Evolutionary conservation across 1,139 yeast genomes (phyloP).

Genomic region (Blastobotrys indianensis): DNA sequence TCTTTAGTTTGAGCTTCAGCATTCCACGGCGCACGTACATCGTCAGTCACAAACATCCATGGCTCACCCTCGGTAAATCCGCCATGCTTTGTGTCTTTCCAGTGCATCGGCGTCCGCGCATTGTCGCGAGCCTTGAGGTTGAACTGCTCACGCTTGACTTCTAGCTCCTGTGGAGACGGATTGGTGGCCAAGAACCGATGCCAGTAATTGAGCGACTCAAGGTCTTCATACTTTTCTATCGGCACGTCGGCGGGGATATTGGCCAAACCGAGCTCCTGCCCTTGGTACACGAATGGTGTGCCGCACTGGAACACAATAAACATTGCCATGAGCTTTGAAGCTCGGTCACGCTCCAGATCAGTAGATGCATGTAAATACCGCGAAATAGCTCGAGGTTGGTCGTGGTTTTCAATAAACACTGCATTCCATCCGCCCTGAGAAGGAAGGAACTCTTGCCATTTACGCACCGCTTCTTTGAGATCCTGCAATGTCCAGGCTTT

Average conservation of each 20-base stretch:
- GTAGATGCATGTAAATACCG: constrained; percentile 45
- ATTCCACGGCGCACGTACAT: constrained; percentile 44
- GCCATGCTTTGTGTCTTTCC: constrained; percentile 41
- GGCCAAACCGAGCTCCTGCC: constrained; percentile 56
- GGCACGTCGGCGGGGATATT: constrained; percentile 45
- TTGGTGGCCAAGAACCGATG: constrained; percentile 30
- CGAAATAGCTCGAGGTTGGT: constrained; percentile 49
- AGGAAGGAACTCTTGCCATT: constrained; percentile 37
- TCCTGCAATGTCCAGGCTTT: constrained; percentile 38
- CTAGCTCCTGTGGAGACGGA: constrained; percentile 34
- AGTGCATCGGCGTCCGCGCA: constrained; percentile 56
- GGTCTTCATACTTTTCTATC: constrained; percentile 16
- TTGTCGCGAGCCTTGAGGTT: constrained; percentile 40
- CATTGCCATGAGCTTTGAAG: constrained; percentile 47
- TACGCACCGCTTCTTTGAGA: constrained; percentile 41
- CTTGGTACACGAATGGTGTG: constrained; percentile 48
- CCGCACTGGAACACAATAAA: constrained; percentile 48
- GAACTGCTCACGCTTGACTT: constrained; percentile 30
- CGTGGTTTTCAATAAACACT: constrained; percentile 53
- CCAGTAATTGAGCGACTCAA: constrained; percentile 39
- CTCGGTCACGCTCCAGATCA: constrained; percentile 34
- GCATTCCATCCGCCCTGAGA: constrained; percentile 60
- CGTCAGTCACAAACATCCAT: constrained; percentile 52
- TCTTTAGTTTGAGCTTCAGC: constrained; percentile 45
- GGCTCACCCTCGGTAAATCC: constrained; percentile 51